Percentiles rank a stretch among this genome's conserved stretches.
These are phyloP conservation scores for Hemisphaericaspora subhashii DNA, from an alignment of 1,139 yeast species.

Conservation along the genomic window DNA sequence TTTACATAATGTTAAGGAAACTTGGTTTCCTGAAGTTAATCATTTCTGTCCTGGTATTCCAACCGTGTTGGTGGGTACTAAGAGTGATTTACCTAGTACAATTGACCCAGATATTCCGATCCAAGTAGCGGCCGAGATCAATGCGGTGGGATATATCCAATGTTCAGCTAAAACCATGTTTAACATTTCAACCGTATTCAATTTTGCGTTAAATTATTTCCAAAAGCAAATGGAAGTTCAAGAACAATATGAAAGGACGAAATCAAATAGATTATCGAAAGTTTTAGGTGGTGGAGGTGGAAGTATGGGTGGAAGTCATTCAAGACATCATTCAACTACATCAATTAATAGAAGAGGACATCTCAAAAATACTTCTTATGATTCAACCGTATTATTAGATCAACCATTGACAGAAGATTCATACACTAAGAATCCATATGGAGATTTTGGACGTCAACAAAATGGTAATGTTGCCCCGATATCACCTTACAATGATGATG, in stretches of 20 bases:
- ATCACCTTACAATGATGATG: constrained; percentile 36
- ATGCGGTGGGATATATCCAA: constrained; percentile 76
- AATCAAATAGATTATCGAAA: constrained; percentile 34
- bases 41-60: constrained; percentile 85
- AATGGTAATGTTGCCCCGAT: constrained; percentile 15
- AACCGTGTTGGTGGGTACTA: constrained; percentile 74
- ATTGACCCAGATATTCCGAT: constrained; percentile 53
- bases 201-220: constrained; percentile 46
- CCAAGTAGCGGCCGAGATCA: constrained; percentile 60
- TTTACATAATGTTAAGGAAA: constrained; percentile 70
- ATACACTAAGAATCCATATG: constrained; percentile 32
- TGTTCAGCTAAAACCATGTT: constrained; percentile 75
- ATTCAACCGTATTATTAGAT: constrained; percentile 38
- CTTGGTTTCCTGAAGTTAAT: constrained; percentile 84
- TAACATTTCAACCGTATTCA: constrained; percentile 68
- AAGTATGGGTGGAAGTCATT: constrained; percentile 17
- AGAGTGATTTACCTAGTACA: constrained; percentile 56
- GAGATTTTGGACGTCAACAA: constrained; percentile 21
- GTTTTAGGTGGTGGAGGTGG: constrained; percentile 19
- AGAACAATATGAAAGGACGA: constrained; percentile 40
- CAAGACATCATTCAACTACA: constrained; percentile 26
- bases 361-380: constrained; percentile 37
- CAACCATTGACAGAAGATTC: constrained; percentile 41
- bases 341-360: constrained; percentile 31
- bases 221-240: constrained; percentile 35